Evolutionary conservation across 2,329 filamentous ascomycete species (phyloP).

Genomic region (Colletotrichum sp.): DNA sequence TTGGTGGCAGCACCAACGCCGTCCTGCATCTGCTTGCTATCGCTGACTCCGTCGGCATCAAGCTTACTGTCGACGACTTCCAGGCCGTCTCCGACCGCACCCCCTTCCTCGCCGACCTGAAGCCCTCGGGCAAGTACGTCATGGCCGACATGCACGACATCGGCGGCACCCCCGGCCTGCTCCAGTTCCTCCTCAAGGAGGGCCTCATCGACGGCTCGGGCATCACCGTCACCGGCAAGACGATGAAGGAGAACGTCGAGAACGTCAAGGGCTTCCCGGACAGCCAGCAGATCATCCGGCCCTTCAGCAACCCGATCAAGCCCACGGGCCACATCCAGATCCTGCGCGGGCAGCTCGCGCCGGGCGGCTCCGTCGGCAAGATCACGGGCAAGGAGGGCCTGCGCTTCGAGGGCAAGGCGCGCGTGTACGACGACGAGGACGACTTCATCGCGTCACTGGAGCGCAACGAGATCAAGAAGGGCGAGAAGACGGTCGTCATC

Average conservation of each 20-base stretch:
- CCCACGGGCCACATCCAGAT: slow-evolving; percentile 88
- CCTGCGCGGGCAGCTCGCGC: slow-evolving; percentile 82
- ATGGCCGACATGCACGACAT: slow-evolving; percentile 87
- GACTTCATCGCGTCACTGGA: slow-evolving; percentile 81
- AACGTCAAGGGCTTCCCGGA: slow-evolving; percentile 75
- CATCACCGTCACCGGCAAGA: slow-evolving; percentile 88
- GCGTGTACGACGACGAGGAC: slow-evolving; percentile 84
- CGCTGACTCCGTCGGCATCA: slow-evolving; percentile 80
- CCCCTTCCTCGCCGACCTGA: slow-evolving; percentile 82
- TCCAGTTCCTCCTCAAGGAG: slow-evolving; percentile 86
- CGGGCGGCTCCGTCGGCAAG: slow-evolving; percentile 87
- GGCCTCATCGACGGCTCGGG: slow-evolving; percentile 81
- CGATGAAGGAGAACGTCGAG: slow-evolving; percentile 83
- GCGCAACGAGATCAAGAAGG: slow-evolving; percentile 78
- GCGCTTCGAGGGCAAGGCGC: slow-evolving; percentile 78
- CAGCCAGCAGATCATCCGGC: slow-evolving; percentile 83
- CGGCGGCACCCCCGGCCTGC: slow-evolving; percentile 84
- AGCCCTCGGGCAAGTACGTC: slow-evolving; percentile 86
- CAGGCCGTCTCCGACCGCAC: slow-evolving; percentile 80
- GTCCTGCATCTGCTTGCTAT: slow-evolving; percentile 87
- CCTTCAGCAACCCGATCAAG: slow-evolving; percentile 85
- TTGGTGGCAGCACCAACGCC: slow-evolving; percentile 85
- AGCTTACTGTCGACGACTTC: slow-evolving; percentile 87
- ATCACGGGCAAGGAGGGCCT: slow-evolving; percentile 96
- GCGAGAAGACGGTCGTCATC: slow-evolving; percentile 87